These are phyloP conservation scores for Xylaria flabelliformis DNA, from an alignment of 495 filamentous ascomycete species.

Conservation along the genomic window DNA sequence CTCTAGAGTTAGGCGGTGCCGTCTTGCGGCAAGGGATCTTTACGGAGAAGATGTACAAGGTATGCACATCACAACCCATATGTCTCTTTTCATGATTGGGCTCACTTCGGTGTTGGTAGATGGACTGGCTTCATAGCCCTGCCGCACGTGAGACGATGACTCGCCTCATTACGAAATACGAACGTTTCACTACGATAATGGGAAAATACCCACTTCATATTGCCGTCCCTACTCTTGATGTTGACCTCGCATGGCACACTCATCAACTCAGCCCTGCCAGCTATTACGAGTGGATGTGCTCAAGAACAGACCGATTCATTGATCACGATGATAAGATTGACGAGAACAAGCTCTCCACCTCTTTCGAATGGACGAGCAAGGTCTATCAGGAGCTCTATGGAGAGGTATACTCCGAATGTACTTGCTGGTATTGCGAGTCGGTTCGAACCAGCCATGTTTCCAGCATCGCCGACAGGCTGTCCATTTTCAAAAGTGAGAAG, in stretches of 20 bases:
- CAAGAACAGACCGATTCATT: conserved; percentile 60
- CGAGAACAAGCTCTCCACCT: conserved; percentile 62
- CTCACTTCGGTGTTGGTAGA: conserved; percentile 33
- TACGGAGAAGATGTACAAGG: conserved; percentile 78
- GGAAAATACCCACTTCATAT: conserved; percentile 55
- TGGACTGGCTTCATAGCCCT: conserved; percentile 79
- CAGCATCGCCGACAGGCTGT: conserved; percentile 46
- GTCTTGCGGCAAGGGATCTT: conserved; percentile 83
- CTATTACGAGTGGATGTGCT: conserved; percentile 66
- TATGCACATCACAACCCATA: background rate
- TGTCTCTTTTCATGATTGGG: background rate
- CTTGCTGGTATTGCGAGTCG: conserved; percentile 89
- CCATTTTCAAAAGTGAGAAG: conserved; percentile 54
- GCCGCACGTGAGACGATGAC: conserved; percentile 67
- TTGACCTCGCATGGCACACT: conserved; percentile 87
- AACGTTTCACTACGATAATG: conserved; percentile 73
- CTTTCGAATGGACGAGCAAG: conserved; percentile 78
- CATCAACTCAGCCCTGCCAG: conserved; percentile 67
- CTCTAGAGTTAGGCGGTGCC: conserved; percentile 76
- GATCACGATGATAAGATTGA: conserved; percentile 89
- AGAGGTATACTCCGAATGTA: conserved; percentile 80
- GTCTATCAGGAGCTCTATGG: conserved; percentile 67
- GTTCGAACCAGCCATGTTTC: conserved; percentile 69
- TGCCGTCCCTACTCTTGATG: conserved; percentile 82
- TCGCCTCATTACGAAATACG: conserved; percentile 72